A percentile compares a stretch with the other conserved stretches of the same genome.
These are phyloP conservation scores for Trichoderma guizhouense DNA, from an alignment of 2,329 filamentous ascomycete genomes.

Conservation along the genomic window DNA sequence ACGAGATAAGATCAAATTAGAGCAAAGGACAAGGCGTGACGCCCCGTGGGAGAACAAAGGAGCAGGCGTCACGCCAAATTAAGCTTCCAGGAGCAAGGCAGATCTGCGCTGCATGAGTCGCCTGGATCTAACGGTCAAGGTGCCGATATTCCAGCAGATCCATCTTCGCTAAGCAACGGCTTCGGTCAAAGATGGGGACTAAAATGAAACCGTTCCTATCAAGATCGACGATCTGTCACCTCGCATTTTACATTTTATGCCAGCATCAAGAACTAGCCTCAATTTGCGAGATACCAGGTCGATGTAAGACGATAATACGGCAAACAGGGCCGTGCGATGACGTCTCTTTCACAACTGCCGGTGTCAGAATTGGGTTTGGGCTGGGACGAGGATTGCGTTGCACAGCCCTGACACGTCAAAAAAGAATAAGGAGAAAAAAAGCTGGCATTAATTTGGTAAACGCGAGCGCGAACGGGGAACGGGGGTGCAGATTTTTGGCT, in stretches of 20 bases:
- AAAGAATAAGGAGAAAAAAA: not conserved
- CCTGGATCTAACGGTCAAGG: not conserved
- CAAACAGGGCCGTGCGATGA: not conserved
- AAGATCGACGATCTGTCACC: not conserved
- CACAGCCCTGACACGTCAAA: not conserved
- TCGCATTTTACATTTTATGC: not conserved
- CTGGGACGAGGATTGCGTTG: not conserved
- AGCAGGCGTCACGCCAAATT: not conserved
- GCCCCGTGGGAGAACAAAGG: not conserved
- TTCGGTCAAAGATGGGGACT: not conserved
- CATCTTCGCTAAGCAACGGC: not conserved
- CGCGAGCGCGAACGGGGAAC: not conserved
- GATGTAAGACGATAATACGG: not conserved
- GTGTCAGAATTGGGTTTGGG: not conserved
- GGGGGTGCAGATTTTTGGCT: not conserved
- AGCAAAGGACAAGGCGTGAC: not conserved
- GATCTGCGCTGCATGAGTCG: slow-evolving; percentile 2
- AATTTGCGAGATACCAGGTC: not conserved
- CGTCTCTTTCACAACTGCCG: not conserved
- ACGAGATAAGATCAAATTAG: not conserved
- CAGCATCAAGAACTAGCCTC: not conserved
- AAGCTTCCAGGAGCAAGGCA: not conserved
- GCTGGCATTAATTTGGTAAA: not conserved
- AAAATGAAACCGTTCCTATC: not conserved
- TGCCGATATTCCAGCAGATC: not conserved